Evolutionary conservation across 768 basidiomycete genomes (phyloP).

Genomic region (Calocybe indica): DNA sequence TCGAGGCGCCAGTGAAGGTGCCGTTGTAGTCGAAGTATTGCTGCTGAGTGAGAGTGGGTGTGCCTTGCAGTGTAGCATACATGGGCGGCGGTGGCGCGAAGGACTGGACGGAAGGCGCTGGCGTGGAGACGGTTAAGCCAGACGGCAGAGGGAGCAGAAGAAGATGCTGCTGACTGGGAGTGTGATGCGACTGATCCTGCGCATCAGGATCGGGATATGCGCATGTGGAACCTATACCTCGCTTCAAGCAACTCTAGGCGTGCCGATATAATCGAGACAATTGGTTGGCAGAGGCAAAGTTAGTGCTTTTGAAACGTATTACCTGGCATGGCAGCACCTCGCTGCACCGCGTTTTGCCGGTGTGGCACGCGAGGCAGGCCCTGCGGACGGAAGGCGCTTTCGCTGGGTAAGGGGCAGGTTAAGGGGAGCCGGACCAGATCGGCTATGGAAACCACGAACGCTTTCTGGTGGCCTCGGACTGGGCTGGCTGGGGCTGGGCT

Average conservation of each 20-base stretch:
- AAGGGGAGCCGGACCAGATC: constrained; percentile 13
- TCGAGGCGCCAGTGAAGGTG: constrained; percentile 60
- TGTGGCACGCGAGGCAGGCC: constrained; percentile 76
- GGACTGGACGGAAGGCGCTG: constrained; percentile 27
- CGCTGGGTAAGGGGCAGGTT: constrained; percentile 32
- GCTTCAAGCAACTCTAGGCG: constrained; percentile 71
- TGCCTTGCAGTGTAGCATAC: constrained; percentile 39
- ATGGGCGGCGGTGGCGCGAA: constrained; percentile 41
- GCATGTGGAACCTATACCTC: constrained; percentile 64
- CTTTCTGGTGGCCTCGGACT: too few species aligned
- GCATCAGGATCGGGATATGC: constrained; percentile 77
- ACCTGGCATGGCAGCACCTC: constrained; percentile 82
- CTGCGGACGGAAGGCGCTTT: constrained; percentile 79
- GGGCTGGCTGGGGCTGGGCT: constrained; percentile 9
- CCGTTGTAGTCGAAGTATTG: constrained; percentile 79
- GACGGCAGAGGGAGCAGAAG: constrained; percentile 8
- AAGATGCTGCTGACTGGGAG: constrained; percentile 25
- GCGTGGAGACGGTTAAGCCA: constrained; percentile 10
- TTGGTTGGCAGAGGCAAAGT: constrained; percentile 3
- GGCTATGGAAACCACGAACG: constrained; percentile 33
- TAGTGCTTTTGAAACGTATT: constrained; percentile 4
- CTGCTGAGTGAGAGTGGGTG: constrained; percentile 51
- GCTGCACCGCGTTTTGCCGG: constrained; percentile 79
- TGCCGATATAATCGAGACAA: not conserved
- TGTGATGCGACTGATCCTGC: constrained; percentile 37